Conservation (phyloP, 805 yeast genomes). For the Blastobotrys chiropterorum region DNA sequence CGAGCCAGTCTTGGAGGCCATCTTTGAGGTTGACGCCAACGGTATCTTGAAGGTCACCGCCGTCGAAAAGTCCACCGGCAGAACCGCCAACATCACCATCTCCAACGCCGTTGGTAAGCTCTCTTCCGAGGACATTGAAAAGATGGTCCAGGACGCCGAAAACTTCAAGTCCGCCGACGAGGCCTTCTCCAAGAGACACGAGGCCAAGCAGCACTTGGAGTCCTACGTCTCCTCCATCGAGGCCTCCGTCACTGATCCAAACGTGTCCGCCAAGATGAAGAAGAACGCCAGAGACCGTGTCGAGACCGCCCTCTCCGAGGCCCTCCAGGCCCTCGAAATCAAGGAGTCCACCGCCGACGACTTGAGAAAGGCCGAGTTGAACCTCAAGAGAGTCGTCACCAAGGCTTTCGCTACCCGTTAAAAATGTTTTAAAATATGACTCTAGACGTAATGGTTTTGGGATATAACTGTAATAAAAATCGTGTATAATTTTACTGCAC, state of each 20-base stretch:
- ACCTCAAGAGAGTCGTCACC: constrained; percentile 98
- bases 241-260: constrained; percentile 96
- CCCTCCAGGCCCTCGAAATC: constrained; percentile 93
- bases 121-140: constrained; percentile 92
- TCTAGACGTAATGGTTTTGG: background rate
- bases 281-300: constrained; percentile 95
- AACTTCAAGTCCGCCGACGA: constrained; percentile 98
- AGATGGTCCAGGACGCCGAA: constrained; percentile 98
- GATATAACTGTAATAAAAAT: background rate
- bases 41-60: constrained; percentile 99
- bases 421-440: constrained; percentile 2
- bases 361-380: constrained; percentile 98
- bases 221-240: constrained; percentile 95
- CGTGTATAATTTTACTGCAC: background rate
- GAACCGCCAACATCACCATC: constrained; percentile 96
- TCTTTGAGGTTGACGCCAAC: constrained; percentile 98
- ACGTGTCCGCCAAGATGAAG: constrained; percentile 95
- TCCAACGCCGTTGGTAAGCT: constrained; percentile 99
- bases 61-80: constrained; percentile 97
- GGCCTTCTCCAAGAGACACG: constrained; percentile 99
- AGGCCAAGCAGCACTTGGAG: constrained; percentile 98
- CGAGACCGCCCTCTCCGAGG: constrained; percentile 96
- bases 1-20: constrained; percentile 98
- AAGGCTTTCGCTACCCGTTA: constrained; percentile 96
- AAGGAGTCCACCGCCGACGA: constrained; percentile 97